Base-by-base conservation (phyloP, 345 rosid species). In the Eucalyptus rudis region DNA sequence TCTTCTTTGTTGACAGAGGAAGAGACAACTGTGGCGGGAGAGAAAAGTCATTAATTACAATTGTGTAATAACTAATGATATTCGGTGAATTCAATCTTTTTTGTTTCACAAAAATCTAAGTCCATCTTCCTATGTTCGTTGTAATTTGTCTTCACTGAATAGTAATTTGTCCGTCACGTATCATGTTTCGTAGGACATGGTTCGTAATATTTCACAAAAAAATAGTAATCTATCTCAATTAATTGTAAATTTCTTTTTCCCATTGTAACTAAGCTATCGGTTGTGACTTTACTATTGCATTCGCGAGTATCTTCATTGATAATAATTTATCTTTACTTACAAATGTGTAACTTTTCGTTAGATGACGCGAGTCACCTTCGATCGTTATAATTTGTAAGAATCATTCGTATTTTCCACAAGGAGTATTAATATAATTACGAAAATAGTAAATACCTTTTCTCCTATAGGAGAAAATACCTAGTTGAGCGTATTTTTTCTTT, bases 291-390 rank as follows among this genome's bases (percentile, higher is more conserved):
- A 68, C 24, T 9, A 68, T 33, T 68, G 43, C 80, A 33, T 33
- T 68, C 7, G 12, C 5, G 6, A 17, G 36, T 16, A 4, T 33
- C 80, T 31, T n/a, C 6, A 1, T 2, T 15, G 0, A 7, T 64
- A 15, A 64, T 64, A n/a, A n/a, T 8, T 64, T 15, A n/a, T 64
- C 20, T 14, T 64, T n/a, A n/a, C 36, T 64, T 15, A 14, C 0
- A 64, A 64, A 64, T n/a, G 68, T 29, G 33, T 29, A 29, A 62
- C 68, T 29, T 62, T 62, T n/a, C 5, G 7, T 64, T 64, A 7
- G 40, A 7, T 31, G 40, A 15, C 0, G 11, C 4, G 1, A n/a
- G 17, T 64, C 76, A 15, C 1, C 19, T 64, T 7, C 3, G 10
- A 64, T 7, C 7, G 10, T 64, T 8, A n/a, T 56, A 56, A 56